Conservation (phyloP, 2,329 filamentous ascomycete species). For the Pseudocercospora fijiensis region DNA sequence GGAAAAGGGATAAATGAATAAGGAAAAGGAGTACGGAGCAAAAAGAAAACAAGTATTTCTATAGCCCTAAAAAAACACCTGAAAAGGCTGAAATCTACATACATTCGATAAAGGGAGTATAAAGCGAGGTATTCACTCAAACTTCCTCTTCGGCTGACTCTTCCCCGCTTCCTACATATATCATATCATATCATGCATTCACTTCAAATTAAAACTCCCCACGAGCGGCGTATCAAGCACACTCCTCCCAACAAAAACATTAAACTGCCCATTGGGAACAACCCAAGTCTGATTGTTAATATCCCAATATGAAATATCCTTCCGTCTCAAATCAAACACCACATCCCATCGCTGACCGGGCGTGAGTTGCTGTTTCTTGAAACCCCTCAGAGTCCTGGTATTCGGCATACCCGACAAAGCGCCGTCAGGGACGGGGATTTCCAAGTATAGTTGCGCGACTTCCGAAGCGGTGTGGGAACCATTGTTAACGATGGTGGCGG, state of each 20-base stretch:
- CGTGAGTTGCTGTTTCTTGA: slow-evolving; percentile 35
- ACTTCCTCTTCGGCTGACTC: too few relatives aligned
- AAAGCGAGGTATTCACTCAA: too few relatives aligned
- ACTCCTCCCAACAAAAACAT: slow-evolving; percentile 48
- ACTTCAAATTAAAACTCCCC: slow-evolving; percentile 24
- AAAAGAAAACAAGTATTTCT: too few relatives aligned
- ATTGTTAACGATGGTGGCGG: slow-evolving; percentile 53
- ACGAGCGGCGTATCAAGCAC: slow-evolving; percentile 37
- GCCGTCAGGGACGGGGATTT: slow-evolving; percentile 42
- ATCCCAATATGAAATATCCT: slow-evolving; percentile 54
- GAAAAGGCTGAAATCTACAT: too few relatives aligned
- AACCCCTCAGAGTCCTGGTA: slow-evolving; percentile 37
- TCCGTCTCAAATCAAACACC: slow-evolving; percentile 42
- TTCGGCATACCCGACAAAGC: slow-evolving; percentile 51
- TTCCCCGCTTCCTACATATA: too few relatives aligned
- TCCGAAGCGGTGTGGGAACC: slow-evolving; percentile 52
- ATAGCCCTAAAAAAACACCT: too few relatives aligned
- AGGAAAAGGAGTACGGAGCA: too few relatives aligned
- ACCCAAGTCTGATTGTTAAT: slow-evolving; percentile 52
- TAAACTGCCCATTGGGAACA: slow-evolving; percentile 46
- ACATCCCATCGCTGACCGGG: slow-evolving; percentile 37
- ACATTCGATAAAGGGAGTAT: too few relatives aligned
- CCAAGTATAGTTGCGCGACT: slow-evolving; percentile 51
- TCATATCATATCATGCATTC: too few relatives aligned
- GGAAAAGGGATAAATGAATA: too few relatives aligned